A percentile compares a stretch with the other conserved stretches of the same genome.
phyloP scores from a whole-genome alignment of 2,329 filamentous ascomycete species.

The Monosporascus sp. region DNA sequence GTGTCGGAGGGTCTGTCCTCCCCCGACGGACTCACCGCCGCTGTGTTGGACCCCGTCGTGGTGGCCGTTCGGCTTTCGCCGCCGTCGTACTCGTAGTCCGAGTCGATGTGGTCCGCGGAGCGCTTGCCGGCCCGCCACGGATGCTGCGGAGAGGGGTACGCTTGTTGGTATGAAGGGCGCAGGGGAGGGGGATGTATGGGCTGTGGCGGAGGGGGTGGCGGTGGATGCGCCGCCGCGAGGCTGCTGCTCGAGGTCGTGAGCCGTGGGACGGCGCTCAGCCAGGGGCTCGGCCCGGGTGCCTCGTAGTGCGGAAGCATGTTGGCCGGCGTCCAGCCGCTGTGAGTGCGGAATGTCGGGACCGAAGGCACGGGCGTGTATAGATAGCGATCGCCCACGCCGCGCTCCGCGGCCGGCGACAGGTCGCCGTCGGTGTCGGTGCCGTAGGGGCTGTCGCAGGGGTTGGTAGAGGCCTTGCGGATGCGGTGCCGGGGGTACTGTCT shows the following conservation, averaged over 20 bases:
- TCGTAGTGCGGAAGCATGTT: constrained; percentile 19
- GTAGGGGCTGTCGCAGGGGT: constrained; percentile 34
- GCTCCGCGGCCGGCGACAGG: constrained; percentile 20
- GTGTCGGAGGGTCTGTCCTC: constrained; percentile 5
- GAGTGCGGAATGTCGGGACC: constrained; percentile 6
- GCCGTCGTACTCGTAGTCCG: constrained; percentile 16
- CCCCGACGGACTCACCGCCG: constrained; percentile 1
- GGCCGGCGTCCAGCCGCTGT: constrained; percentile 25
- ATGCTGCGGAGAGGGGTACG: constrained; percentile 1
- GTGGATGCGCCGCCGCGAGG: background rate
- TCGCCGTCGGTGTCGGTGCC: constrained; percentile 38
- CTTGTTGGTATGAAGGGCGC: background rate
- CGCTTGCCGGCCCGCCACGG: constrained; percentile 18
- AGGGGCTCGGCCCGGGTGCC: constrained; percentile 30
- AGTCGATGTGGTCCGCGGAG: constrained; percentile 23
- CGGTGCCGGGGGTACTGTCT: constrained; percentile 16
- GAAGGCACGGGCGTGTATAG: constrained; percentile 17
- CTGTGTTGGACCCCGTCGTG: background rate
- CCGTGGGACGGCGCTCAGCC: constrained; percentile 41
- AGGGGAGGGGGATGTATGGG: constrained; percentile 3
- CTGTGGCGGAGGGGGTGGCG: constrained; percentile 13
- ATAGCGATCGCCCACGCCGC: constrained; percentile 14
- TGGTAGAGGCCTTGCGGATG: constrained; percentile 27
- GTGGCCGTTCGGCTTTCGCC: constrained; percentile 7
- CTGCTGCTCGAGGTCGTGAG: constrained; percentile 15